phyloP scores from a whole-genome alignment of 495 filamentous ascomycete species.

The Beverwykella pulmonaria region DNA sequence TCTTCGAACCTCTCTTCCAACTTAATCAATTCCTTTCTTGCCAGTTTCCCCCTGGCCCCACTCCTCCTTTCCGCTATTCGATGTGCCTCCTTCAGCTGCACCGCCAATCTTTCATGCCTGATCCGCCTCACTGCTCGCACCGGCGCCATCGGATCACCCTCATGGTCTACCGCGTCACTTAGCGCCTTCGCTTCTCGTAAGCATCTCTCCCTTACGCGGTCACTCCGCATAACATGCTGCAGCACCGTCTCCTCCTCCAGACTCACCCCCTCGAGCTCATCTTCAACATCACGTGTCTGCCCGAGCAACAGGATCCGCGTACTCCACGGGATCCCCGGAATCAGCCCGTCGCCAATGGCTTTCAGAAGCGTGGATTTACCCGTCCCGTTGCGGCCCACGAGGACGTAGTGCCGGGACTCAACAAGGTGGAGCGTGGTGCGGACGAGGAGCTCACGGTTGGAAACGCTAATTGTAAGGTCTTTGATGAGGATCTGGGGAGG shows the following conservation, averaged over 20 bases:
- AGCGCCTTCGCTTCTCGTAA: conserved; percentile 56
- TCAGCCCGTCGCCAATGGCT: conserved; percentile 74
- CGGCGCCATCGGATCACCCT: conserved; percentile 57
- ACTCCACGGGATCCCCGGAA: conserved; percentile 73
- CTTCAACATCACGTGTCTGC: conserved; percentile 58
- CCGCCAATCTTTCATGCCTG: conserved; percentile 59
- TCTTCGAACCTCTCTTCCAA: conserved; percentile 65
- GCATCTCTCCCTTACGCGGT: conserved; percentile 61
- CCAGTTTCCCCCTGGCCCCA: conserved; percentile 70
- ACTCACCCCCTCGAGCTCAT: conserved; percentile 32
- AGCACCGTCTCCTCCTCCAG: conserved; percentile 54
- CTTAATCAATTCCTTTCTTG: conserved; percentile 67
- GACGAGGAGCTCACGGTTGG: conserved; percentile 66
- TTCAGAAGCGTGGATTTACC: conserved; percentile 79
- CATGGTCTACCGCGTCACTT: conserved; percentile 50
- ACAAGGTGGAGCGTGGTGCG: conserved; percentile 71
- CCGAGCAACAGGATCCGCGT: conserved; percentile 71
- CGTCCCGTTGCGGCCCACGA: conserved; percentile 76
- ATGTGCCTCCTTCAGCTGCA: conserved; percentile 65
- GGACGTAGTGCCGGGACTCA: conserved; percentile 68
- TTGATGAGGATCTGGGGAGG: conserved; percentile 40
- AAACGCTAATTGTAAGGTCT: conserved; percentile 44
- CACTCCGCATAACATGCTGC: conserved; percentile 68
- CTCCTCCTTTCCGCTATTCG: conserved; percentile 73
- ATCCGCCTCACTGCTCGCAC: conserved; percentile 63